phyloP scores from a whole-genome alignment of 257 asterid genomes.

The Nicotiana tomentosiformis region DNA sequence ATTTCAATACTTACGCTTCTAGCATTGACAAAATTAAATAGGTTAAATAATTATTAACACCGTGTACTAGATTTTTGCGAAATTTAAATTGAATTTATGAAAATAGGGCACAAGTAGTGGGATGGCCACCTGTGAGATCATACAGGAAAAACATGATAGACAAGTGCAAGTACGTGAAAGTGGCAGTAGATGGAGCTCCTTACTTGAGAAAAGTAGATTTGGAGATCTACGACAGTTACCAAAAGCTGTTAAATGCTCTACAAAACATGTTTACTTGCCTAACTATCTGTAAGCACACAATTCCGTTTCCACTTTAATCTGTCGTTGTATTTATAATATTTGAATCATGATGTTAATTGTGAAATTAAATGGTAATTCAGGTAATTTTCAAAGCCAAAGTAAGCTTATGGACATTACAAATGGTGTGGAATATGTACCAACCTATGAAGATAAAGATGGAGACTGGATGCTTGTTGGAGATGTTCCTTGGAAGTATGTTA shows the following conservation, averaged over 20 bases:
- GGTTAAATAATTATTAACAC: constrained; percentile 6
- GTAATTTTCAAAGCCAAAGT: constrained; percentile 44
- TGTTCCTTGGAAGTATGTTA: constrained; percentile 74
- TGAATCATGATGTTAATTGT: no score
- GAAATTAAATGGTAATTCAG: constrained; percentile 15
- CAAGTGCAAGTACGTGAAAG: constrained; percentile 55
- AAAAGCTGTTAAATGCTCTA: constrained; percentile 43
- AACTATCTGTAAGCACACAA: constrained; percentile 36
- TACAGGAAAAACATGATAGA: constrained; percentile 39
- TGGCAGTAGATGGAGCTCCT: constrained; percentile 82
- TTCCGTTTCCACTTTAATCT: no score
- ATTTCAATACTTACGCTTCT: not conserved
- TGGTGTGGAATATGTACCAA: constrained; percentile 66
- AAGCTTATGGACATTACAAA: constrained; percentile 49
- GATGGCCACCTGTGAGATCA: constrained; percentile 85
- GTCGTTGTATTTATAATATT: no score
- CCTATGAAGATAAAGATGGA: constrained; percentile 84
- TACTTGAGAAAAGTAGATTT: constrained; percentile 65
- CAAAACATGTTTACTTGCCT: constrained; percentile 58
- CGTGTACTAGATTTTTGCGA: no score
- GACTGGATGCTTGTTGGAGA: constrained; percentile 93
- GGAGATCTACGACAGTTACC: constrained; percentile 39
- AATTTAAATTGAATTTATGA: no score
- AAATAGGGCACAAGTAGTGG: constrained; percentile 53
- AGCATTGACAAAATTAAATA: constrained; percentile 1